Conservation (phyloP, 805 yeast genomes). For the Yamadazyma endophytica region DNA sequence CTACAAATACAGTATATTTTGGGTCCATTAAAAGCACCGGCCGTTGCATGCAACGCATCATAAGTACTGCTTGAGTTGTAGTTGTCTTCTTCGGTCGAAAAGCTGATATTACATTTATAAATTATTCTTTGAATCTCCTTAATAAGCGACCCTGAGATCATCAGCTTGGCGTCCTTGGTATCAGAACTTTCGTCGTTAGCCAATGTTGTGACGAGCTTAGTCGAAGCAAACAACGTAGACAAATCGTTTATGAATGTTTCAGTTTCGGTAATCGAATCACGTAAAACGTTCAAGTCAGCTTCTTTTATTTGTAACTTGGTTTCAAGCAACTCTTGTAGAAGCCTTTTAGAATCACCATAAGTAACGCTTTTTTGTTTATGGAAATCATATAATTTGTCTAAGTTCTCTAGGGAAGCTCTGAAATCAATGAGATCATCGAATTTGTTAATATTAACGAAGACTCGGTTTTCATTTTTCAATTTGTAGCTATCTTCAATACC, state of each 20-base stretch:
- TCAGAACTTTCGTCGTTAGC: too few relatives aligned
- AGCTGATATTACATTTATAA: conserved; percentile 20
- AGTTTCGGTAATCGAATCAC: neutral
- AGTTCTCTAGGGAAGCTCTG: conserved; percentile 8
- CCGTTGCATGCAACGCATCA: conserved; percentile 6
- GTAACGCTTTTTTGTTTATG: conserved; percentile 1
- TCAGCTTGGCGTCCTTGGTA: neutral
- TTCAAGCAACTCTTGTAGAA: conserved; percentile 16
- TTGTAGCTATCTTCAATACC: conserved; percentile 23
- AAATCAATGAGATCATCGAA: conserved; percentile 26
- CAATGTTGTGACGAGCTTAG: too few relatives aligned
- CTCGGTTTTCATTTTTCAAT: conserved; percentile 16
- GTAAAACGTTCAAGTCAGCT: conserved; percentile 5
- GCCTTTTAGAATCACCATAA: conserved; percentile 20
- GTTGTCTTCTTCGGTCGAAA: conserved; percentile 22
- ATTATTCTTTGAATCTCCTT: conserved; percentile 3
- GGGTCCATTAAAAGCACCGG: conserved; percentile 10
- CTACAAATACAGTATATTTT: conserved; percentile 59
- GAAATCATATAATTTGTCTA: conserved; percentile 13
- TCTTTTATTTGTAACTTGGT: conserved; percentile 8
- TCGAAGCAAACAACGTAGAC: too few relatives aligned
- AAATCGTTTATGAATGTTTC: conserved; percentile 1
- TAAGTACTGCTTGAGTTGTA: conserved; percentile 24
- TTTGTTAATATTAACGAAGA: conserved; percentile 22
- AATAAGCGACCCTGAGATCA: conserved; percentile 5